Conservation (phyloP, 345 rosid species). For the Luvunga scandens region DNA sequence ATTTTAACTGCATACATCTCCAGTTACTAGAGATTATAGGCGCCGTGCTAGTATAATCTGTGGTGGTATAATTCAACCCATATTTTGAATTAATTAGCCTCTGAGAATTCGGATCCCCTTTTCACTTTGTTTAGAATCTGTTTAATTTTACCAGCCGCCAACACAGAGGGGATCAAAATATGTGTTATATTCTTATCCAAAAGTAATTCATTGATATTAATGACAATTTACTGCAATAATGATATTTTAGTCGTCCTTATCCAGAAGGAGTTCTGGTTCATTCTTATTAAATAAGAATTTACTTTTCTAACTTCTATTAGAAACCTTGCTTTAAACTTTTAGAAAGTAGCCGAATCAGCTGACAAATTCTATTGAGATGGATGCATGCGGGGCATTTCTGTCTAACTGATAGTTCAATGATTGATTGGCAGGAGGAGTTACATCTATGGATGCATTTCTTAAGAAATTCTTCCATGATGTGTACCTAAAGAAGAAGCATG, state of each 20-base stretch:
- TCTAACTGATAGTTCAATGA: background rate
- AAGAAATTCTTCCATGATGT: constrained; percentile 62
- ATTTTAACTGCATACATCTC: background rate
- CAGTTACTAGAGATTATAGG: too few species aligned
- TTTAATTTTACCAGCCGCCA: background rate
- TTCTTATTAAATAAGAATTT: background rate
- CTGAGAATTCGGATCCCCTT: background rate
- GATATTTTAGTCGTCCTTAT: background rate
- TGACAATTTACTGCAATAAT: background rate
- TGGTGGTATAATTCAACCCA: too few species aligned
- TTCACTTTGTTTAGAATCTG: background rate
- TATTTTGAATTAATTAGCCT: too few species aligned
- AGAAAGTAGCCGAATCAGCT: background rate
- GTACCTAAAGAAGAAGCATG: constrained; percentile 59
- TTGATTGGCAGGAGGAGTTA: constrained; percentile 70
- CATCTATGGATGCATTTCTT: constrained; percentile 85
- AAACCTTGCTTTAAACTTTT: background rate
- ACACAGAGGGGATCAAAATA: background rate
- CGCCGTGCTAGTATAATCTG: too few species aligned
- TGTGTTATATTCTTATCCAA: background rate
- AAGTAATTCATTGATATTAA: background rate
- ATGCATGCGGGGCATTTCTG: background rate
- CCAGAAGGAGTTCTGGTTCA: too few species aligned
- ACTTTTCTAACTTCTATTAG: background rate
- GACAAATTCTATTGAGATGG: background rate